Base-by-base conservation (phyloP, 2,329 filamentous ascomycete genomes). In the Periconia digitata region DNA sequence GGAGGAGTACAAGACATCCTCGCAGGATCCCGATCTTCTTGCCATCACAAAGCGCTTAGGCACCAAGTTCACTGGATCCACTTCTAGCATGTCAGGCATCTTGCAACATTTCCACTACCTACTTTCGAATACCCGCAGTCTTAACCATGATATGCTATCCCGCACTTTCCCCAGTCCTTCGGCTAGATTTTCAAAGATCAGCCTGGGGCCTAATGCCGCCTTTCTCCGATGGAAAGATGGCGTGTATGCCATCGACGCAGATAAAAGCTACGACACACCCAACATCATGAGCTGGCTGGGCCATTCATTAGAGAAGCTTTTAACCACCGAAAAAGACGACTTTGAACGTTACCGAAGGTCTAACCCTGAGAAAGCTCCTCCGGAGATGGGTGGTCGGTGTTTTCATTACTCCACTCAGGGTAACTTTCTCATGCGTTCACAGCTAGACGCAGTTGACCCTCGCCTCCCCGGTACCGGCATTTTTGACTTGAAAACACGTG, bases 401-500 rank as follows among this genome's bases (percentile, higher is more conserved):
- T 99, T 86, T 62, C 90, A 97, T 69, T 99, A 94, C 70, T 91
- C 90, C 3, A 89, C 84, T 0, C 78, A 91, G 54, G 89, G 89
- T 3, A 88, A 96, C 64, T 91, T 99, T 59, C 79, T 99, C 68
- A 90, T 99, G 85, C 85, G 95, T 36, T 96, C 94, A 3, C 94
- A 99, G 71, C 79, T 99, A 12, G 94, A 99, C 67, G 94, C 94
- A 0, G 76, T 94, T 60, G 94, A 99, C 66, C 78, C 85, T 12
- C 84, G 94, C 43, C 73, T 99, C 7, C 94, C 92, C 0, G 94
- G 94, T 1, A 89, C 87, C 5, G 94, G 94, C 35, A 92, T 96
- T 77, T 99, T 96, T 64, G 94, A 99, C 70, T 75, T 99, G 50
- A 99, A 99, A 75, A 99, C 94, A 0, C 83, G 95, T 60, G 92